phyloP scores from a whole-genome alignment of 345 rosid genomes.

The Moricandia moricandioides region DNA sequence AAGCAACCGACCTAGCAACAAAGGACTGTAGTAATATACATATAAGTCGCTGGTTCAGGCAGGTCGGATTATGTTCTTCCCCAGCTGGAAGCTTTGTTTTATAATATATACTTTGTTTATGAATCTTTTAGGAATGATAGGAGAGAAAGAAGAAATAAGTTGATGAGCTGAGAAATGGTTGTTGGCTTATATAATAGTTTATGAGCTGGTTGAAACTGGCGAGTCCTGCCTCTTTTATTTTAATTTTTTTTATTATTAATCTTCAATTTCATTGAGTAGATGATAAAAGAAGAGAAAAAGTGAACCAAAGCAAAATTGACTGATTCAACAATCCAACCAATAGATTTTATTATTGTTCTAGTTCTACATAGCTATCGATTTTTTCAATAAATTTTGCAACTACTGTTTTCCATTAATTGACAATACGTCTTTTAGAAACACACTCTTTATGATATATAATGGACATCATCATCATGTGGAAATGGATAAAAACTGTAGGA shows the following conservation, averaged over 20 bases:
- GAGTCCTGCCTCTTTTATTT: slow-evolving; percentile 17
- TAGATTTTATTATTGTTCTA: neutral
- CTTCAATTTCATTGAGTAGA: slow-evolving; percentile 4
- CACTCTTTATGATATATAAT: neutral
- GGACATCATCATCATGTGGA: slow-evolving; percentile 7
- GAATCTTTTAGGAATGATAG: neutral
- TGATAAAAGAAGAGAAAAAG: neutral
- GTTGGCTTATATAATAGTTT: slow-evolving; percentile 29
- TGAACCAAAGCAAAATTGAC: slow-evolving; percentile 7
- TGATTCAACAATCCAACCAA: slow-evolving; percentile 19
- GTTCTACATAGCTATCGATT: neutral
- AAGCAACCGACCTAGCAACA: slow-evolving; percentile 68
- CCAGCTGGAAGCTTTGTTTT: neutral
- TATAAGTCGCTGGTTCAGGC: slow-evolving; percentile 9
- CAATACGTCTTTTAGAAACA: slow-evolving; percentile 3
- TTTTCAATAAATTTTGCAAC: neutral
- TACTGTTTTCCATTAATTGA: slow-evolving; percentile 8
- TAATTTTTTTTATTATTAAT: neutral
- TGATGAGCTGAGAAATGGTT: slow-evolving; percentile 28
- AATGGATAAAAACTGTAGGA: neutral
- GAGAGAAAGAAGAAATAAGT: slow-evolving; percentile 14
- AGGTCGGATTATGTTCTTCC: neutral
- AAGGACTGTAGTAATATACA: slow-evolving; percentile 63
- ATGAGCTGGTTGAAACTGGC: slow-evolving; percentile 33
- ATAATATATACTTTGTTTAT: neutral